phyloP scores from a whole-genome alignment of 192 early-diverging fungal genomes.

The Backusella mclennaniae region DNA sequence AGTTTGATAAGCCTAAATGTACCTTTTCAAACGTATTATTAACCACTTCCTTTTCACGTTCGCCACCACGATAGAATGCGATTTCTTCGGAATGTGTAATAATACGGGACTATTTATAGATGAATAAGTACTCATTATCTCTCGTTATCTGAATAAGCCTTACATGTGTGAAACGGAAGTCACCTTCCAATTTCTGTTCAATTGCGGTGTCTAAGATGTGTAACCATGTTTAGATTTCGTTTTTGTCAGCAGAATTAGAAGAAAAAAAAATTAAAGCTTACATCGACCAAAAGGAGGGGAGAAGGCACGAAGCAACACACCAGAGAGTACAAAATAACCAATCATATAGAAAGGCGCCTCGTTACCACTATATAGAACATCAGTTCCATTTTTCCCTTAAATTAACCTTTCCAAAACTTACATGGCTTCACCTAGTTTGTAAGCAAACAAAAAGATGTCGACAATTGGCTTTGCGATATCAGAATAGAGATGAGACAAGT shows the following conservation, averaged over 20 bases:
- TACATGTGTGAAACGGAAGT: constrained; percentile 79
- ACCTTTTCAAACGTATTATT: constrained; percentile 64
- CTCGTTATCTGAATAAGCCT: background rate
- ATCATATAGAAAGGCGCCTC: constrained; percentile 61
- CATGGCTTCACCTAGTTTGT: constrained; percentile 68
- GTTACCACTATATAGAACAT: constrained; percentile 33
- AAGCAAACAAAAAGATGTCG: constrained; percentile 73
- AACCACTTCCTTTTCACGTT: constrained; percentile 66
- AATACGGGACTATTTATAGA: constrained; percentile 56
- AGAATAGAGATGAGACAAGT: constrained; percentile 69
- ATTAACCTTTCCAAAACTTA: constrained; percentile 23
- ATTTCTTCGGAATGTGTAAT: constrained; percentile 84
- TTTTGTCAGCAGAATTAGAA: background rate
- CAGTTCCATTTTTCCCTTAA: background rate
- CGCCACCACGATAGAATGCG: constrained; percentile 71
- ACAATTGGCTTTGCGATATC: constrained; percentile 76
- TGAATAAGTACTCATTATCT: background rate
- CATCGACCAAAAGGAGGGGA: constrained; percentile 83
- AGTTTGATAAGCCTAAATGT: background rate
- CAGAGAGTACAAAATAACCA: constrained; percentile 59
- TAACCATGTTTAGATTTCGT: background rate
- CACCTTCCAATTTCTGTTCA: constrained; percentile 77
- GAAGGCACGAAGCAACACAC: constrained; percentile 61
- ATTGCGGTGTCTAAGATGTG: constrained; percentile 57
- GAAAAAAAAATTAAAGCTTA: constrained; percentile 16